Conservation (phyloP, 2,329 filamentous ascomycete genomes). For the Capronia americana region DNA sequence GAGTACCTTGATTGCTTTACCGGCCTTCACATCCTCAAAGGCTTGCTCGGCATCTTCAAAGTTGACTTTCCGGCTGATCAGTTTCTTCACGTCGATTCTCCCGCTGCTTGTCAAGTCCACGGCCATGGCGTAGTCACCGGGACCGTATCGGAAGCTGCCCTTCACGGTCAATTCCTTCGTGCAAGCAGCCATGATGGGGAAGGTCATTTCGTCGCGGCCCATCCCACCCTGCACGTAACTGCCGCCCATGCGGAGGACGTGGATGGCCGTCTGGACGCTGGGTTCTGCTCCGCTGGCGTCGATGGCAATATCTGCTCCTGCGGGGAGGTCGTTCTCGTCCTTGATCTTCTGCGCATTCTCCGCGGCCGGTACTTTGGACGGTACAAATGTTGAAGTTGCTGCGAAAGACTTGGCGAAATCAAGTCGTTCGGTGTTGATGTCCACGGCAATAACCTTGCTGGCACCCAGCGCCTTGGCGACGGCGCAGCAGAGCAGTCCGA, state of each 20-base stretch:
- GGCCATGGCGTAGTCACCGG: constrained; percentile 85
- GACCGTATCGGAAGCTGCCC: constrained; percentile 88
- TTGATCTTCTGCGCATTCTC: constrained; percentile 77
- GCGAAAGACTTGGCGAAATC: constrained; percentile 78
- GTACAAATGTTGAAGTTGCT: constrained; percentile 61
- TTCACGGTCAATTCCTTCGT: constrained; percentile 86
- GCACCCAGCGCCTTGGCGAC: constrained; percentile 88
- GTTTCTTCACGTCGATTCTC: constrained; percentile 74
- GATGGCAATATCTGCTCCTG: constrained; percentile 77
- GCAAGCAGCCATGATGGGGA: constrained; percentile 90
- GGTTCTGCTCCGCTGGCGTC: constrained; percentile 81
- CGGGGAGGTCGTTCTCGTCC: constrained; percentile 65
- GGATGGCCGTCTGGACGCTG: constrained; percentile 75
- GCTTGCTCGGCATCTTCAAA: constrained; percentile 86
- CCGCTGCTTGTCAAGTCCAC: constrained; percentile 76
- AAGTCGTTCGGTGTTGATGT: constrained; percentile 80
- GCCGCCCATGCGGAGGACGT: constrained; percentile 73
- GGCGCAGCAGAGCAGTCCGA: constrained; percentile 85
- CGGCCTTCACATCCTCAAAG: constrained; percentile 83
- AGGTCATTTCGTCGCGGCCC: constrained; percentile 84
- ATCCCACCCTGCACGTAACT: constrained; percentile 87
- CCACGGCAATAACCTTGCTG: constrained; percentile 80
- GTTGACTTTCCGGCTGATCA: constrained; percentile 77
- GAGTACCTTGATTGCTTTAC: constrained; percentile 65
- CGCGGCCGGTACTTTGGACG: constrained; percentile 66